Percentiles rank a stretch among this genome's conserved stretches.
phyloP scores from a whole-genome alignment of 2,329 filamentous ascomycete species.

The Elsinoe australis region DNA sequence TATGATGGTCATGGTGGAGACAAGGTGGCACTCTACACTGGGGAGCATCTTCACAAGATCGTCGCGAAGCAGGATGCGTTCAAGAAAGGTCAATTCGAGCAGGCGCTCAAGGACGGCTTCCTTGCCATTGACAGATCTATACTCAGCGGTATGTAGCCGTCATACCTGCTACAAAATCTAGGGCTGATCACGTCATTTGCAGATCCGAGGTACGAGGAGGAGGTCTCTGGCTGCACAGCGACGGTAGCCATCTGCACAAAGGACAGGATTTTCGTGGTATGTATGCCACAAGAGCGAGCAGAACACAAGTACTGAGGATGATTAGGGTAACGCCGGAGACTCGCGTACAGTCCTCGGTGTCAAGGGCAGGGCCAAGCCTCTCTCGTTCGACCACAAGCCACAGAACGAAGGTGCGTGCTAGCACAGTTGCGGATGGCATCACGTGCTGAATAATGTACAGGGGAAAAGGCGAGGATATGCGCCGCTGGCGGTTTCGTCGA shows the following conservation, averaged over 20 bases:
- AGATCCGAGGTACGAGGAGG: slow-evolving; percentile 97
- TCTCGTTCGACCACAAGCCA: slow-evolving; percentile 99
- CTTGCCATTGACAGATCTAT: slow-evolving; percentile 93
- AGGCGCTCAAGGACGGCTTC: slow-evolving; percentile 95
- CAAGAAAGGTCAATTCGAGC: slow-evolving; percentile 82
- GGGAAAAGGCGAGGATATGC: slow-evolving; percentile 90
- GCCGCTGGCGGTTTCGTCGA: slow-evolving; percentile 96
- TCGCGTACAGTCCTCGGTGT: slow-evolving; percentile 91
- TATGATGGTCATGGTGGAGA: slow-evolving; percentile 97
- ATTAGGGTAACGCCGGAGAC: slow-evolving; percentile 90
- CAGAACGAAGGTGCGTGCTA: slow-evolving; percentile 77
- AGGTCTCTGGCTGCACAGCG: slow-evolving; percentile 95
- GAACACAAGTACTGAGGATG: slow-evolving; percentile 15
- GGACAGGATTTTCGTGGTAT: slow-evolving; percentile 89
- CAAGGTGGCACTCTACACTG: slow-evolving; percentile 88
- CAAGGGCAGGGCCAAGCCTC: slow-evolving; percentile 91
- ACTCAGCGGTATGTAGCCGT: slow-evolving; percentile 66
- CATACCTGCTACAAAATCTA: neutral
- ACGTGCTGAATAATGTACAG: slow-evolving; percentile 42
- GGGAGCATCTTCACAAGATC: slow-evolving; percentile 88
- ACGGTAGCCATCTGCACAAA: slow-evolving; percentile 82
- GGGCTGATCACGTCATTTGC: slow-evolving; percentile 22
- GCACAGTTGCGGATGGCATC: slow-evolving; percentile 15
- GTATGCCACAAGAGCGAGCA: slow-evolving; percentile 36
- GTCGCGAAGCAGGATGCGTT: slow-evolving; percentile 92